Conservation (phyloP, 805 yeast genomes). For the Cyberlindnera sargentensis region DNA sequence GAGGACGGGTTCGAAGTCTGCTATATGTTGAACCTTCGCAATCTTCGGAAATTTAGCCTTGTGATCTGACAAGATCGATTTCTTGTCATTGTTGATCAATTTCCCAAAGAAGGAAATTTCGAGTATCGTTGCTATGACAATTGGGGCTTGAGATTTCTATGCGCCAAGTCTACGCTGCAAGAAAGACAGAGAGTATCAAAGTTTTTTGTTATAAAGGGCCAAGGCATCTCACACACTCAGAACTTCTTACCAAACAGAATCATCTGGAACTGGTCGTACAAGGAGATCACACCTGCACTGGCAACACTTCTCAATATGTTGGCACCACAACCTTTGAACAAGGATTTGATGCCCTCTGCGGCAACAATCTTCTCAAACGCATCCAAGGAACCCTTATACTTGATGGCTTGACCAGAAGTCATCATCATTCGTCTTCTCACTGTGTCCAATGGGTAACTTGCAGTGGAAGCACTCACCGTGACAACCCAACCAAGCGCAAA, state of each 20-base stretch:
- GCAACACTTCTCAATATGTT: constrained; percentile 98
- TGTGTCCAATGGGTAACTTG: constrained; percentile 95
- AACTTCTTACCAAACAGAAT: constrained; percentile 72
- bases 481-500: constrained; percentile 94
- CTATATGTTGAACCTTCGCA: too few relatives aligned
- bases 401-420: constrained; percentile 96
- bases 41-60: too few relatives aligned
- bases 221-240: not conserved
- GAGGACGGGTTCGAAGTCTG: too few relatives aligned
- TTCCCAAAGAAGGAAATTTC: too few relatives aligned
- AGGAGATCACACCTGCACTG: constrained; percentile 95
- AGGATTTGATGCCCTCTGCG: constrained; percentile 81
- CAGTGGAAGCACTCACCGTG: constrained; percentile 94
- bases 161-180: too few relatives aligned
- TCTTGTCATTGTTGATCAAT: too few relatives aligned
- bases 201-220: too few relatives aligned
- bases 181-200: too few relatives aligned
- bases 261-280: constrained; percentile 91
- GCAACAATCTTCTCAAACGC: constrained; percentile 83
- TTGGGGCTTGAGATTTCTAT: too few relatives aligned
- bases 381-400: constrained; percentile 87
- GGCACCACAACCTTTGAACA: constrained; percentile 98
- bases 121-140: too few relatives aligned
- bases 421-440: constrained; percentile 99
- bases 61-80: too few relatives aligned